Percentiles rank a stretch among this genome's conserved stretches.
These are phyloP conservation scores for Neodidymelliopsis sp. DNA, from an alignment of 2,329 filamentous ascomycete species.

Conservation along the genomic window DNA sequence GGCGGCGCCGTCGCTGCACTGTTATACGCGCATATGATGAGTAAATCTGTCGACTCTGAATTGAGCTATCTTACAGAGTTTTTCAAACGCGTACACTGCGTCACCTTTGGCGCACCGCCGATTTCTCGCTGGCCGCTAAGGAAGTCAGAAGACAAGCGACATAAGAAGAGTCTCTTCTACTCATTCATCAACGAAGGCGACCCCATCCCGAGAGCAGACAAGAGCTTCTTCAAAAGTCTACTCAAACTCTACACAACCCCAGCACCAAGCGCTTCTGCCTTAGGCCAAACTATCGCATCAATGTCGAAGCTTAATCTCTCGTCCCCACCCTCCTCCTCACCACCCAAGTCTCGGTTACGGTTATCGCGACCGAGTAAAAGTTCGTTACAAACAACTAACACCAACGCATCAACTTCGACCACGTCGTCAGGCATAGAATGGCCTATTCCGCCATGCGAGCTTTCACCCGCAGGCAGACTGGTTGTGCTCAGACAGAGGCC, in stretches of 20 bases:
- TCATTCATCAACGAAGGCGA: slow-evolving; percentile 88
- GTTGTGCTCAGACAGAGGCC: slow-evolving; percentile 64
- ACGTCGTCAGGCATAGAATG: slow-evolving; percentile 57
- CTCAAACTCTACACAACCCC: slow-evolving; percentile 74
- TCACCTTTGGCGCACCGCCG: slow-evolving; percentile 86
- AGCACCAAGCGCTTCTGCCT: slow-evolving; percentile 51
- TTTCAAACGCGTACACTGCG: slow-evolving; percentile 82
- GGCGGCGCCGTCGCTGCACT: slow-evolving; percentile 84
- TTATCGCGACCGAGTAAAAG: slow-evolving; percentile 30
- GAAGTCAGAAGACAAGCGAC: slow-evolving; percentile 58
- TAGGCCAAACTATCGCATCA: slow-evolving; percentile 26
- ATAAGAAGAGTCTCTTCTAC: slow-evolving; percentile 75
- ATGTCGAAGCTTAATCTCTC: slow-evolving; percentile 39
- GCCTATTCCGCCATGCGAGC: slow-evolving; percentile 69
- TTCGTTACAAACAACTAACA: slow-evolving; percentile 32
- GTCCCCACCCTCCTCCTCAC: slow-evolving; percentile 8
- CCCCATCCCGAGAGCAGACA: slow-evolving; percentile 78
- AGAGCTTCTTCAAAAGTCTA: slow-evolving; percentile 75
- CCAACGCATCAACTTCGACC: slow-evolving; percentile 40
- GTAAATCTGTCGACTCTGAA: slow-evolving; percentile 68
- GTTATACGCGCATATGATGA: slow-evolving; percentile 82
- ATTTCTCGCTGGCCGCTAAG: slow-evolving; percentile 73
- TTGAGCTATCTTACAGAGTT: slow-evolving; percentile 71
- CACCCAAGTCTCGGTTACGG: slow-evolving; percentile 25
- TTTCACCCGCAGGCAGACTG: slow-evolving; percentile 75